Evolutionary conservation across 2,329 filamentous ascomycete species (phyloP).

Genomic region (Hirsutella thompsonii): DNA sequence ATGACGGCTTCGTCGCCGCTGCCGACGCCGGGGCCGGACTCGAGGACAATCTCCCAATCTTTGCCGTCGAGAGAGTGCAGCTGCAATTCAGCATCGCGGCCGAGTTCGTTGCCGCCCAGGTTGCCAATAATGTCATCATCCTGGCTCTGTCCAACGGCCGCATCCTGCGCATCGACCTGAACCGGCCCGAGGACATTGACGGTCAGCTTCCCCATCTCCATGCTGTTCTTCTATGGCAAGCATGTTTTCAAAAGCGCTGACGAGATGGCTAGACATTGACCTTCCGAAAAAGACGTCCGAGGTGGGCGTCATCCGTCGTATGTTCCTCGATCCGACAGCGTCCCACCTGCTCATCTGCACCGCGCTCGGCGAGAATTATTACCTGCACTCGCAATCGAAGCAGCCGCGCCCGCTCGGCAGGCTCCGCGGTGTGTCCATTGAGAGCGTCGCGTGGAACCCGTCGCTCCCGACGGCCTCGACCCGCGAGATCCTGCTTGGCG

Average conservation of each 20-base stretch:
- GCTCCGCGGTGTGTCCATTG: slow-evolving; percentile 75
- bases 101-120: slow-evolving; percentile 91
- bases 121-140: slow-evolving; percentile 93
- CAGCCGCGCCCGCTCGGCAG: slow-evolving; percentile 72
- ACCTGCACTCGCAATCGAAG: slow-evolving; percentile 88
- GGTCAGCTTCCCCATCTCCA: slow-evolving; percentile 31
- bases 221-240: background rate
- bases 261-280: slow-evolving; percentile 67
- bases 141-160: slow-evolving; percentile 84
- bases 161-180: slow-evolving; percentile 86
- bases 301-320: slow-evolving; percentile 80
- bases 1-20: slow-evolving; percentile 60
- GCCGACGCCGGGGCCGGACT: slow-evolving; percentile 45
- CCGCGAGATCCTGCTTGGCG: slow-evolving; percentile 81
- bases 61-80: slow-evolving; percentile 85
- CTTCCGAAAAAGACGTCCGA: slow-evolving; percentile 87
- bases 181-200: slow-evolving; percentile 90
- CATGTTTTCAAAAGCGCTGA: no score
- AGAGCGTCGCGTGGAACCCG: slow-evolving; percentile 90
- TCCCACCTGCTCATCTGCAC: slow-evolving; percentile 90
- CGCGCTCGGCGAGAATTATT: slow-evolving; percentile 88
- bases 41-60: slow-evolving; percentile 69
- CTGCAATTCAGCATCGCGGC: slow-evolving; percentile 90
- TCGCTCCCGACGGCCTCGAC: slow-evolving; percentile 87
- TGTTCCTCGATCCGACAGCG: slow-evolving; percentile 95